Evolutionary conservation across 1,284 basidiomycete species (phyloP).

Genomic region (Apiotrichum akiyoshidainum): DNA sequence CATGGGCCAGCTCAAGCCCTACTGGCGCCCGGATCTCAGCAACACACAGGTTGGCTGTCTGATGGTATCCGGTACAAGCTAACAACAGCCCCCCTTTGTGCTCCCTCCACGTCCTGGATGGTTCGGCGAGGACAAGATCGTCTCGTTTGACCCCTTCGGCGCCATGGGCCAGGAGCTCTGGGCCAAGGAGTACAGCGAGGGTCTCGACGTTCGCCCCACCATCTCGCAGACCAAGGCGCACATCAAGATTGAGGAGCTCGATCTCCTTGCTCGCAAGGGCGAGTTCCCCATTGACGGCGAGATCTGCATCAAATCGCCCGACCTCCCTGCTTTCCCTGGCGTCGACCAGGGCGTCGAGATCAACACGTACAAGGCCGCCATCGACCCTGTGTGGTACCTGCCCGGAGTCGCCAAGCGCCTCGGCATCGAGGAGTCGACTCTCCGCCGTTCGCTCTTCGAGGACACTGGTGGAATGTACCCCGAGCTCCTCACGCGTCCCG

Average conservation of each 20-base stretch:
- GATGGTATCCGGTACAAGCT: background rate
- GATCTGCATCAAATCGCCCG: constrained; percentile 62
- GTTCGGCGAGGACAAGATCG: constrained; percentile 77
- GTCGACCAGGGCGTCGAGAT: constrained; percentile 81
- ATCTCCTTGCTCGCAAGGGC: constrained; percentile 70
- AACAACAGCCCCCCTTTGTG: constrained; percentile 66
- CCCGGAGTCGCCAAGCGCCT: constrained; percentile 89
- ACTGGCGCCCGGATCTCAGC: constrained; percentile 80
- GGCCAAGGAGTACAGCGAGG: constrained; percentile 63
- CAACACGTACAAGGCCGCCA: constrained; percentile 62
- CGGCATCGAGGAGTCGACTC: constrained; percentile 76
- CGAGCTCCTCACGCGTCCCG: constrained; percentile 88
- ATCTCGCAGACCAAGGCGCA: constrained; percentile 78
- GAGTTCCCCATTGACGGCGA: constrained; percentile 76
- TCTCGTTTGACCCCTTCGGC: constrained; percentile 91
- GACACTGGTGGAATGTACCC: constrained; percentile 93
- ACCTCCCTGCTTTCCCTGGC: constrained; percentile 48
- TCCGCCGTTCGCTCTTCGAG: constrained; percentile 78
- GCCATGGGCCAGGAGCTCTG: constrained; percentile 82
- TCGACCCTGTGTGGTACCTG: constrained; percentile 91
- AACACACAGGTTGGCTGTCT: constrained; percentile 61
- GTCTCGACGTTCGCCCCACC: constrained; percentile 78
- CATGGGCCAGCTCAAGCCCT: constrained; percentile 79
- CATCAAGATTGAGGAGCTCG: constrained; percentile 66
- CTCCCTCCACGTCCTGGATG: constrained; percentile 79